Evolutionary conservation across 2,329 filamentous ascomycete genomes (phyloP), one percentile per base, ranked within the genome.

Genomic region (Colletotrichum sp.): DNA sequence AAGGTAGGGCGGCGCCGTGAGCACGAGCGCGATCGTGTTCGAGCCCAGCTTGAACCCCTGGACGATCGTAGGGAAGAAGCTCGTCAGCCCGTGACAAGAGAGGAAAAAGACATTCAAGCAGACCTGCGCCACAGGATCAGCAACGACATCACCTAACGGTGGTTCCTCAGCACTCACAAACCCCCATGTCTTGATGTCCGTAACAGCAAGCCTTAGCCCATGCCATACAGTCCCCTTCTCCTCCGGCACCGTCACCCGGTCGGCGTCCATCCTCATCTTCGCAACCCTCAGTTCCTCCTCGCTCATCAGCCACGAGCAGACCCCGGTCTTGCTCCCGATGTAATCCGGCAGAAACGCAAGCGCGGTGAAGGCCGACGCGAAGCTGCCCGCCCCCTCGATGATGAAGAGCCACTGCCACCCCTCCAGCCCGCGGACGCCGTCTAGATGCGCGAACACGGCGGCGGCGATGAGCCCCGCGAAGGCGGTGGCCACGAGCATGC

Each of bases 361-460:
- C 48, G 79, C 78, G 15, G 75, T n/a, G 24, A 79, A 69, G 2
- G 78, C 78, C 18, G 79, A 70, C 34, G 74, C 72, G 21, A 80
- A 76, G 26, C 80, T 82, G 6, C 78, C 84, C 5, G 87, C 85
- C 10, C 93, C 93, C 79, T 95, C 92, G 15, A 93, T 89, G 62
- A 94, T 91, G 82, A 95, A 95, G 28, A 94, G 88, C 89, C 90
- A 93, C 12, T 91, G 87, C 93, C 93, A 95, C 4, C 92, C 92
- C 3, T 87, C 82, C 3, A 93, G 84, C 2, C 90, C 92, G 4
- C 84, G 83, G 1, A 87, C 84, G n/a, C 90, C 87, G 71, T 92
- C 87, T 18, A 83, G 80, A 3, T 79, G 80, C 8, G 77, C 79
- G 30, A 88, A 87, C 1, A 85, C 84, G 1, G 83, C 86, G 1